These are phyloP conservation scores for Coemansia sp. DNA, from an alignment of 192 early-diverging fungal genomes.

Conservation along the genomic window DNA sequence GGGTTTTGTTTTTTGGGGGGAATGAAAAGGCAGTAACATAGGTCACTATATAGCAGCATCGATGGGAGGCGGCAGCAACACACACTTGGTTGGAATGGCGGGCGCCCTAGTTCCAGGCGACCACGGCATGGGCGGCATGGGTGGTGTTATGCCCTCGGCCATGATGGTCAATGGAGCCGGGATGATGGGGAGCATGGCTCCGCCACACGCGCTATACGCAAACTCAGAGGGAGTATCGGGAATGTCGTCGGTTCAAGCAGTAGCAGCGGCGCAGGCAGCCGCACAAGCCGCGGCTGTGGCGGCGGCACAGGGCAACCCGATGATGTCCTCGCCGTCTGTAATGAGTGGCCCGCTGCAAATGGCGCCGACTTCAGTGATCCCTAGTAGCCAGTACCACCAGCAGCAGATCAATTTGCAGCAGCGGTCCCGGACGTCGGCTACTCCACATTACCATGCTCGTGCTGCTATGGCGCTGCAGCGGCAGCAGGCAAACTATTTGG, in stretches of 20 bases:
- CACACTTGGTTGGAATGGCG: slow-evolving; percentile 45
- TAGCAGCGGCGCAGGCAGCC: slow-evolving; percentile 27
- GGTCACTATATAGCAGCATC: slow-evolving; percentile 30
- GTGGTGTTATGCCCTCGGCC: slow-evolving; percentile 47
- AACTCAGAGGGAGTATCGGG: slow-evolving; percentile 28
- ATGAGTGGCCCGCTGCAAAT: slow-evolving; percentile 47
- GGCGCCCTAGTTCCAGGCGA: slow-evolving; percentile 32
- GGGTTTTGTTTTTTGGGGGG: slow-evolving; percentile 1
- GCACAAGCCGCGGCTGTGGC: slow-evolving; percentile 16
- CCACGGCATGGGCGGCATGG: slow-evolving; percentile 31
- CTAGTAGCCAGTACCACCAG: slow-evolving; percentile 66
- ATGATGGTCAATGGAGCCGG: slow-evolving; percentile 48
- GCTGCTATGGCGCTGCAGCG: slow-evolving; percentile 81
- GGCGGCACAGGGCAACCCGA: slow-evolving; percentile 37
- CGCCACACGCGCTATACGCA: slow-evolving; percentile 38
- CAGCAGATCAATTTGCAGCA: slow-evolving; percentile 73
- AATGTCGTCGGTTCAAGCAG: slow-evolving; percentile 39
- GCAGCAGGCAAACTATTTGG: slow-evolving; percentile 50
- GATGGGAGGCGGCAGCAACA: slow-evolving; percentile 41
- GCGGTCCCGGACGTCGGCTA: slow-evolving; percentile 70
- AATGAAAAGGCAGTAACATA: slow-evolving; percentile 8
- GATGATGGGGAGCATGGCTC: slow-evolving; percentile 44
- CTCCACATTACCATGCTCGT: slow-evolving; percentile 89
- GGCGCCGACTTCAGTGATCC: slow-evolving; percentile 54
- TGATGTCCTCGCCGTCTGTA: slow-evolving; percentile 52